Evolutionary conservation across 2,329 filamentous ascomycete species (phyloP).

Genomic region (Diaporthe aspalathi): DNA sequence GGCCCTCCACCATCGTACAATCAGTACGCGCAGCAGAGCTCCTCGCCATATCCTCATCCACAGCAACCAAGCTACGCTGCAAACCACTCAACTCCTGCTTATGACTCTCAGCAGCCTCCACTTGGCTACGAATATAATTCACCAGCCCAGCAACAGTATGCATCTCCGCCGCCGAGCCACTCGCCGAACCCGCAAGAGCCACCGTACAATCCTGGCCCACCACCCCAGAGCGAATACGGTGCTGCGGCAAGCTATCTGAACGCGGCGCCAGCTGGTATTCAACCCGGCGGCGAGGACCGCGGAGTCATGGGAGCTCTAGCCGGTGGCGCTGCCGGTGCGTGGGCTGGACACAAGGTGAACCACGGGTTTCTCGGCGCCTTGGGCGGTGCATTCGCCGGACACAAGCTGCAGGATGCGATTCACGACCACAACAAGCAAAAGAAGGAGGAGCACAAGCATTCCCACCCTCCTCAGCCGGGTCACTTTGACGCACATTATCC

Average conservation of each 20-base stretch:
- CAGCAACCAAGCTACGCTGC: conserved; percentile 15
- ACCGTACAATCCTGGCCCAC: conserved; percentile 4
- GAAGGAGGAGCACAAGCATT: conserved; percentile 44
- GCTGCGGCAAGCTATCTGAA: conserved; percentile 18
- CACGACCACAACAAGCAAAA: conserved; percentile 53
- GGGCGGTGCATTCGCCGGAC: conserved; percentile 58
- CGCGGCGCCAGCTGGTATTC: neutral
- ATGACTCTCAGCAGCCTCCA: neutral
- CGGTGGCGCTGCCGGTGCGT: conserved; percentile 58
- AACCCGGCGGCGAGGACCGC: conserved; percentile 45
- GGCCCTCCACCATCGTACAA: conserved; percentile 25
- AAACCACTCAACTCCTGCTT: neutral
- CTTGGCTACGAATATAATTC: neutral
- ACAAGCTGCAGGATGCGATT: conserved; percentile 55
- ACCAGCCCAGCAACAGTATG: conserved; percentile 23
- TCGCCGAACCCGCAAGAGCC: conserved; percentile 27
- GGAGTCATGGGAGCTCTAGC: conserved; percentile 58
- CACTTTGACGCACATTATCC: conserved; percentile 20
- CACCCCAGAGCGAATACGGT: neutral
- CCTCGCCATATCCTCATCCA: conserved; percentile 19
- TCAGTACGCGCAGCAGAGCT: conserved; percentile 19
- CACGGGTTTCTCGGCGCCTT: conserved; percentile 60
- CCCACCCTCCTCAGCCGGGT: neutral
- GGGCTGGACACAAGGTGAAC: conserved; percentile 57
- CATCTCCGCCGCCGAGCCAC: neutral